Conservation (phyloP, 1,284 basidiomycete species). For the Ganoderma boninense region DNA sequence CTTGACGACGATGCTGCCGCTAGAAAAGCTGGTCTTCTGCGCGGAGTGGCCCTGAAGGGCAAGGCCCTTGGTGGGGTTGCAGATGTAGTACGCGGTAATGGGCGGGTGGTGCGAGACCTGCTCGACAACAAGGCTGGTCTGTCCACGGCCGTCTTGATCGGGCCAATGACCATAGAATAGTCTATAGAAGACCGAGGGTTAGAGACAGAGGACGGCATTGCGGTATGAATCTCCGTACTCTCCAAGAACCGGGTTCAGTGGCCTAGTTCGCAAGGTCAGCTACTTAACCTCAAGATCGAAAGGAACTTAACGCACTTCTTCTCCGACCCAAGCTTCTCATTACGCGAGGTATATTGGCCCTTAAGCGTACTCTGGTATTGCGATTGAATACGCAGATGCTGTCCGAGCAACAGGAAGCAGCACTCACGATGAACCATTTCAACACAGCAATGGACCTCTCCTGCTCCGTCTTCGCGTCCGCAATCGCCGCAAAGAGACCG, state of each 20-base stretch:
- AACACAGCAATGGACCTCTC: conserved; percentile 81
- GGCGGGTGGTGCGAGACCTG: conserved; percentile 97
- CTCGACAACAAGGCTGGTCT: conserved; percentile 90
- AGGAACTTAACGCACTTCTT: conserved; percentile 78
- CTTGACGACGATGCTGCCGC: conserved; percentile 84
- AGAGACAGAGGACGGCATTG: not conserved
- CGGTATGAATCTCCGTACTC: conserved; percentile 63
- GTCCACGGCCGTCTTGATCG: conserved; percentile 79
- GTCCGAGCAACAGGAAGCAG: not conserved
- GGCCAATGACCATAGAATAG: conserved; percentile 96
- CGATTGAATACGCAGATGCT: not conserved
- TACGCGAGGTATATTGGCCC: conserved; percentile 93
- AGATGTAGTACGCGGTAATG: conserved; percentile 86
- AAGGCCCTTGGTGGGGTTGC: conserved; percentile 85
- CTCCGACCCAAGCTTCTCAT: conserved; percentile 94
- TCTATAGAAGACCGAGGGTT: conserved; percentile 45
- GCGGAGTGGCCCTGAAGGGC: conserved; percentile 90
- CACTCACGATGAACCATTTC: conserved; percentile 88
- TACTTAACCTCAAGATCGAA: not conserved
- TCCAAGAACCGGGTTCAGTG: conserved; percentile 95
- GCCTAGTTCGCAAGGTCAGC: conserved; percentile 53
- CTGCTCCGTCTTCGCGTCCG: conserved; percentile 76
- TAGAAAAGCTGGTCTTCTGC: conserved; percentile 95
- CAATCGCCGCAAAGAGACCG: conserved; percentile 84
- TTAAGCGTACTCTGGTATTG: conserved; percentile 84